Conservation (phyloP, 2,329 filamentous ascomycete genomes). For the Gnomoniopsis sp. region DNA sequence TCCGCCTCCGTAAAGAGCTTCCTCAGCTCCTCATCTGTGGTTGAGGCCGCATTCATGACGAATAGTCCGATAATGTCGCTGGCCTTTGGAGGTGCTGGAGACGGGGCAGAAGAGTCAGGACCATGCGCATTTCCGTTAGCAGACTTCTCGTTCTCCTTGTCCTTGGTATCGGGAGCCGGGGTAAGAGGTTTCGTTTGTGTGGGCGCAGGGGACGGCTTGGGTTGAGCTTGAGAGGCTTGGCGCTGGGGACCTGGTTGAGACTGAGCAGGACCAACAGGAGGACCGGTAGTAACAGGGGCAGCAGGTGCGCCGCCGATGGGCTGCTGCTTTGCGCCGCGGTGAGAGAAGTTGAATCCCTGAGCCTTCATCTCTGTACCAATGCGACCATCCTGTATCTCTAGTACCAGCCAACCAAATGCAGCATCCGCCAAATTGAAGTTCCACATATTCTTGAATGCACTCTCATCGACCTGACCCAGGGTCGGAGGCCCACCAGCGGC, state of each 20-base stretch:
- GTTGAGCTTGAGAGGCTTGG: conserved; percentile 36
- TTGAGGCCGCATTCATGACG: conserved; percentile 69
- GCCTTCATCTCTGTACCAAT: conserved; percentile 99
- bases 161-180: conserved; percentile 48
- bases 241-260: conserved; percentile 24
- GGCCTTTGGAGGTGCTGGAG: conserved; percentile 55
- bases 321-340: conserved; percentile 80
- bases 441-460: conserved; percentile 99
- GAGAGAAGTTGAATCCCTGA: conserved; percentile 98
- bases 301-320: conserved; percentile 34
- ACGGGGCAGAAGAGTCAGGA: conserved; percentile 47
- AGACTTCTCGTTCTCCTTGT: conserved; percentile 57
- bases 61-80: conserved; percentile 76
- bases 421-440: conserved; percentile 99
- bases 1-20: conserved; percentile 83
- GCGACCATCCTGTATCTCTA: conserved; percentile 91
- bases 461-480: conserved; percentile 92
- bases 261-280: conserved; percentile 34
- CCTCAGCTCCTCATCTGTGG: conserved; percentile 76
- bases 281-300: conserved; percentile 28
- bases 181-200: conserved; percentile 39
- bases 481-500: conserved; percentile 68
- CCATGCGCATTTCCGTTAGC: conserved; percentile 53
- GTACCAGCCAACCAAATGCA: conserved; percentile 90
- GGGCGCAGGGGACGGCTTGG: conserved; percentile 38